Evolutionary conservation across 2,329 filamentous ascomycete species (phyloP).

Genomic region (Emericellopsis cladophorae): DNA sequence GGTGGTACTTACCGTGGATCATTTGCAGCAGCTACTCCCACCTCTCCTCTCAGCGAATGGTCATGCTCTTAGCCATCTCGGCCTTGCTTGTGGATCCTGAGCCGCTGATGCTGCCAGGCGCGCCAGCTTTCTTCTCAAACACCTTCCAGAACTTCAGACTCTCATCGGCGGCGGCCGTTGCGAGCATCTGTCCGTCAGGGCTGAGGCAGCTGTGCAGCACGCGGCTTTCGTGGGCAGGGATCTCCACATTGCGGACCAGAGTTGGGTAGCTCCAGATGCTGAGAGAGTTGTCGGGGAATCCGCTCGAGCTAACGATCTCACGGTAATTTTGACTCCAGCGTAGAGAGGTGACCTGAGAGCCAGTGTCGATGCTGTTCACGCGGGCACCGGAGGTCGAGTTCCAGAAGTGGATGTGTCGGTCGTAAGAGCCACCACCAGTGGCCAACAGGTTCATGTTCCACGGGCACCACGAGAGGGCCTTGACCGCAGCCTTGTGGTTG

Average conservation of each 20-base stretch:
- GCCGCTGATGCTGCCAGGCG: slow-evolving; percentile 48
- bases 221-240: slow-evolving; percentile 91
- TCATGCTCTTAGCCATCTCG: slow-evolving; percentile 89
- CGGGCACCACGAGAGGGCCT: slow-evolving; percentile 96
- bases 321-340: slow-evolving; percentile 96
- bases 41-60: slow-evolving; percentile 53
- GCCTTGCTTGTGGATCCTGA: slow-evolving; percentile 65
- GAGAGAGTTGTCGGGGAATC: slow-evolving; percentile 97
- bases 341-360: slow-evolving; percentile 91
- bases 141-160: slow-evolving; percentile 99
- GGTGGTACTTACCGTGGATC: slow-evolving; percentile 30
- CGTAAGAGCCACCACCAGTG: slow-evolving; percentile 90
- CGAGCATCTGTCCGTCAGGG: slow-evolving; percentile 95
- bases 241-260: slow-evolving; percentile 93
- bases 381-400: slow-evolving; percentile 95
- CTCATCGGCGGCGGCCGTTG: slow-evolving; percentile 91
- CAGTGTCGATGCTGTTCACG: slow-evolving; percentile 98
- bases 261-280: slow-evolving; percentile 99
- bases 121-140: slow-evolving; percentile 93
- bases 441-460: slow-evolving; percentile 97
- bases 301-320: slow-evolving; percentile 93
- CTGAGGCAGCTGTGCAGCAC: slow-evolving; percentile 95
- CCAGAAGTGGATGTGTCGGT: slow-evolving; percentile 99
- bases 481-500: slow-evolving; percentile 97
- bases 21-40: slow-evolving; percentile 1